Percentiles rank a stretch among this genome's conserved stretches.
phyloP scores from a whole-genome alignment of 106 monocot species.

The Iris macrosiphon region DNA sequence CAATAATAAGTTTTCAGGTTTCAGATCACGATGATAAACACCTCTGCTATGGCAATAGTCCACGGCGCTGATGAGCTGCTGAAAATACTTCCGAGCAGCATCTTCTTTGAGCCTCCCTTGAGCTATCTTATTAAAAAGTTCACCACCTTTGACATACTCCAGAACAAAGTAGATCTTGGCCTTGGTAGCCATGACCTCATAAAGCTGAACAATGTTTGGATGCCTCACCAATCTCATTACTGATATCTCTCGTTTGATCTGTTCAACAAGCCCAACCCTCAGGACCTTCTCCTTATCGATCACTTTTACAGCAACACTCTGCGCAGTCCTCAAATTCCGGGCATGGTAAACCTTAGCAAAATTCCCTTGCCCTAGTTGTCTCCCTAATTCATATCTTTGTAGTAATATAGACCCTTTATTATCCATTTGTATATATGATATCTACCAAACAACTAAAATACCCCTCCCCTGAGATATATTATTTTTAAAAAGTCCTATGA shows the following conservation, averaged over 20 bases:
- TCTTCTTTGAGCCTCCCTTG: constrained; percentile 57
- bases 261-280: constrained; percentile 28
- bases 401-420: constrained; percentile 29
- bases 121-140: constrained; percentile 46
- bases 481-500: constrained; percentile 6
- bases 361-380: constrained; percentile 58
- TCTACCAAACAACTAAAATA: neutral
- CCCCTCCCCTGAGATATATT: neutral
- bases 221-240: constrained; percentile 32
- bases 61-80: constrained; percentile 50
- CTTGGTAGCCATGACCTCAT: constrained; percentile 39
- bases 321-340: constrained; percentile 26
- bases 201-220: constrained; percentile 30
- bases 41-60: constrained; percentile 64
- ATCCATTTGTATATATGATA: constrained; percentile 23
- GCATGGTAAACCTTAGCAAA: constrained; percentile 71
- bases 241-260: constrained; percentile 40
- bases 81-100: constrained; percentile 50
- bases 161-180: constrained; percentile 38
- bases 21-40: constrained; percentile 55
- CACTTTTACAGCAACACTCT: constrained; percentile 53
- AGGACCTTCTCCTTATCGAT: constrained; percentile 60
- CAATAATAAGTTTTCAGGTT: constrained; percentile 55
- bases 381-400: constrained; percentile 52
- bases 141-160: constrained; percentile 59